These are phyloP conservation scores for Pseudocercospora macadamiae DNA, from an alignment of 2,329 filamentous ascomycete species.

Conservation along the genomic window DNA sequence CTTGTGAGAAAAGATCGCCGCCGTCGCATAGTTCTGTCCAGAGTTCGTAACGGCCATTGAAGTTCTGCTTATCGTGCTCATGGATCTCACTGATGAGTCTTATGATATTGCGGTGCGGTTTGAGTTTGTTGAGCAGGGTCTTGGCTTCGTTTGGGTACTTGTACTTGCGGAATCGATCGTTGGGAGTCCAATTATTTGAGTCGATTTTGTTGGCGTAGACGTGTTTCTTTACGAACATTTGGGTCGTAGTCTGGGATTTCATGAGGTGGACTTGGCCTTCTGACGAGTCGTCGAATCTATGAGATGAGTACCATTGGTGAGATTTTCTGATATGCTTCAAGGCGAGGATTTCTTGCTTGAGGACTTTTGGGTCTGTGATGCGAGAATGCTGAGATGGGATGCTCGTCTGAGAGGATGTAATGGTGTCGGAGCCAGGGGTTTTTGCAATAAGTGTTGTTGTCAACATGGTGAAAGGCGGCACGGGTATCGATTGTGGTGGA, in stretches of 20 bases:
- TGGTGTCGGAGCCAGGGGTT: no score
- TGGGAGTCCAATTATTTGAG: neutral
- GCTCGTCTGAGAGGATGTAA: no score
- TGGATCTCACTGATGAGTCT: neutral
- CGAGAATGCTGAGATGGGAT: no score
- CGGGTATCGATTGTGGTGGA: no score
- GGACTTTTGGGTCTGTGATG: no score
- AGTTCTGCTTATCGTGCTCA: neutral
- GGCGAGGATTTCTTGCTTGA: no score
- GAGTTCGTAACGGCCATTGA: neutral
- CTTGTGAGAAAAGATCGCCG: conserved; percentile 21
- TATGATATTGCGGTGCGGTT: conserved; percentile 5
- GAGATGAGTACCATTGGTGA: no score
- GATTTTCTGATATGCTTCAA: no score
- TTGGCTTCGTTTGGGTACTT: conserved; percentile 4
- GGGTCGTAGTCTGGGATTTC: neutral
- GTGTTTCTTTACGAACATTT: neutral
- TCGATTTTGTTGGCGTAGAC: neutral
- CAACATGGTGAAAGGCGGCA: no score
- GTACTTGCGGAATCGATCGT: conserved; percentile 1
- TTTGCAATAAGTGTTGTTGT: no score
- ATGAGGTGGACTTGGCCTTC: neutral
- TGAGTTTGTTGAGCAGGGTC: neutral
- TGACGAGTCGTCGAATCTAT: no score
- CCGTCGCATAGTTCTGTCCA: conserved; percentile 12